Evolutionary conservation across 768 basidiomycete genomes (phyloP).

Genomic region (Dioszegia hungarica): DNA sequence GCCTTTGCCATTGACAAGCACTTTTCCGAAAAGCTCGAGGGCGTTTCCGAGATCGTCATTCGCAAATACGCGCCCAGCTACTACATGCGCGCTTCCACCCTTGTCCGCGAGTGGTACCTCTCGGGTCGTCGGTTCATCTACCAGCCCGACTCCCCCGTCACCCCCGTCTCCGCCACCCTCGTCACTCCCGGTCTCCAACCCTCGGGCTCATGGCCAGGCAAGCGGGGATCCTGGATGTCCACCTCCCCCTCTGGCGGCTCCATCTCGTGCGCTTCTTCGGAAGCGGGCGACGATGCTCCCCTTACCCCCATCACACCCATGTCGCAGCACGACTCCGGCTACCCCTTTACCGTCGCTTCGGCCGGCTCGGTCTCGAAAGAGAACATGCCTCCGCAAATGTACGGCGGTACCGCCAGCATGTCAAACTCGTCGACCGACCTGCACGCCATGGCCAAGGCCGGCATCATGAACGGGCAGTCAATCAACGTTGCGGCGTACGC

Average conservation of each 20-base stretch:
- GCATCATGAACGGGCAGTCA: not conserved
- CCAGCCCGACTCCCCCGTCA: constrained; percentile 37
- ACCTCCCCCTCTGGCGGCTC: constrained; percentile 37
- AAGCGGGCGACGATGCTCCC: constrained; percentile 42
- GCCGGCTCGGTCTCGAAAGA: constrained; percentile 36
- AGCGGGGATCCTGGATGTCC: constrained; percentile 38
- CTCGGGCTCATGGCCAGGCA: constrained; percentile 38
- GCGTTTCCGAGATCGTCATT: constrained; percentile 89
- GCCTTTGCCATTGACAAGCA: constrained; percentile 80
- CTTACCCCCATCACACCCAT: constrained; percentile 47
- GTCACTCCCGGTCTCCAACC: constrained; percentile 42
- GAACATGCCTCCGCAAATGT: constrained; percentile 37
- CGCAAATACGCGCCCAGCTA: constrained; percentile 97
- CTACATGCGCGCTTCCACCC: constrained; percentile 91
- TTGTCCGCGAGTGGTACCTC: constrained; percentile 89
- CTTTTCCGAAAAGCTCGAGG: constrained; percentile 80
- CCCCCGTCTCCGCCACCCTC: constrained; percentile 32
- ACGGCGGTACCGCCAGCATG: constrained; percentile 2
- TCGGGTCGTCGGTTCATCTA: constrained; percentile 56
- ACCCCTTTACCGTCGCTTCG: constrained; percentile 23
- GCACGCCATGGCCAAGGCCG: constrained; percentile 1
- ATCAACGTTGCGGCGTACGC: constrained; percentile 3
- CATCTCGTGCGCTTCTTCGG: constrained; percentile 42
- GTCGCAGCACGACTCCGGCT: constrained; percentile 11
- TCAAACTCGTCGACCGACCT: constrained; percentile 14